Evolutionary conservation across 2,329 filamentous ascomycete genomes (phyloP), one percentile per base, ranked within the genome.

Genomic region (Aureobasidium sp.): DNA sequence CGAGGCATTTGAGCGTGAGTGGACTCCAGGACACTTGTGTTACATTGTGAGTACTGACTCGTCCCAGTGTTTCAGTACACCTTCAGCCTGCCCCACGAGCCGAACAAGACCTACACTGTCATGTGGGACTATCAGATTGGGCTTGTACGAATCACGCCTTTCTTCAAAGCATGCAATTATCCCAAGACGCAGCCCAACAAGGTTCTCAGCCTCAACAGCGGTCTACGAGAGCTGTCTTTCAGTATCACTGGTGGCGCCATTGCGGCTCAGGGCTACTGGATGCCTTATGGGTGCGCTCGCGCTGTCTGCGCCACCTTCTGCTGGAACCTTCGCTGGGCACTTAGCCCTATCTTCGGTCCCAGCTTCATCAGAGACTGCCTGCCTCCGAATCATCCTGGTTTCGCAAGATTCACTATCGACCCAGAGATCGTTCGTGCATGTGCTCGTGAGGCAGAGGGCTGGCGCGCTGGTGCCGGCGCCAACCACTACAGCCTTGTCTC

Each of bases 61-160:
- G 68, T 22, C 12, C 9, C 65, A 94, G 90, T 91, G 29, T 92
- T 92, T 72, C 85, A 91, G 68, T 97, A 97, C 74, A 85, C 84
- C 39, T 97, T 95, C 79, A 83, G 80, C 67, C 73, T 88, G 3
- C 89, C 89, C 0, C 84, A 81, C 12, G 83, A 88, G 49, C 82
- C 63, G 0, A 64, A 87, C 1, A 82, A 80, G 65, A 80, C 83
- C 58, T 92, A 88, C 72, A 84, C 84, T 0, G 86, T 97, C 64
- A 91, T 97, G 84, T 99, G 94, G 94, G 94, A 99, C 74, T 97
- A 97, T 77, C 93, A 95, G 69, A 85, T 93, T 65, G 94, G 94
- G 9, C 86, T 97, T 34, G 92, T 97, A 65, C 87, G 93, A 65
- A 95, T 96, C 75, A 97, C 92, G 2, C 89, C 91, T 31, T 90